Percentiles rank a stretch among this genome's conserved stretches.
Evolutionary conservation across 208 protist genomes (phyloP).

Genomic region (Wallacemonas sp.): DNA sequence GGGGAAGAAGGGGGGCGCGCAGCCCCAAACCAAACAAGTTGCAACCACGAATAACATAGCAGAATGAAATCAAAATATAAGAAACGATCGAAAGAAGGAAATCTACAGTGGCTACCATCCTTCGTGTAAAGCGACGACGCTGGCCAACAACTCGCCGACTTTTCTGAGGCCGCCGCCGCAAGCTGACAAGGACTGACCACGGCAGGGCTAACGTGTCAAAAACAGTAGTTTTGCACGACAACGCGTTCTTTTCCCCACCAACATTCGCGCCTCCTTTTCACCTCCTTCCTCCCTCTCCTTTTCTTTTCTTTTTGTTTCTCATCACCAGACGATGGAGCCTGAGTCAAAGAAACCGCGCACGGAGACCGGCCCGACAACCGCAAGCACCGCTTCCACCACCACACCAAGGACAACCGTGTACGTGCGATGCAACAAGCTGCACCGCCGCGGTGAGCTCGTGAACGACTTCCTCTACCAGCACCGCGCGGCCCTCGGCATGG

Average conservation of each 20-base stretch:
- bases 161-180: no score
- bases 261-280: background rate
- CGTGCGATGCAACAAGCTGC: conserved; percentile 58
- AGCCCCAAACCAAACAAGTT: conserved; percentile 1
- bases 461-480: conserved; percentile 73
- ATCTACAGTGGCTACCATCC: background rate
- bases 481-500: conserved; percentile 39
- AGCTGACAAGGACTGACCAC: no score
- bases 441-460: conserved; percentile 67
- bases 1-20: background rate
- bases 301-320: background rate
- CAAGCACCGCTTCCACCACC: background rate
- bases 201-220: no score
- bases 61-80: conserved; percentile 10
- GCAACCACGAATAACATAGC: background rate
- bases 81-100: background rate
- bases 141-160: no score
- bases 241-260: background rate
- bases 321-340: conserved; percentile 5
- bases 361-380: background rate
- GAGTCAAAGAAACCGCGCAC: conserved; percentile 14
- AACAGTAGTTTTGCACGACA: background rate
- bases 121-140: background rate
- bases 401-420: conserved; percentile 44
- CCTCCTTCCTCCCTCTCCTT: background rate